Evolutionary conservation across 176 grass and related monocot genomes (phyloP), one percentile per base, ranked within the genome.

Genomic region (Coix lacrymajobi): DNA sequence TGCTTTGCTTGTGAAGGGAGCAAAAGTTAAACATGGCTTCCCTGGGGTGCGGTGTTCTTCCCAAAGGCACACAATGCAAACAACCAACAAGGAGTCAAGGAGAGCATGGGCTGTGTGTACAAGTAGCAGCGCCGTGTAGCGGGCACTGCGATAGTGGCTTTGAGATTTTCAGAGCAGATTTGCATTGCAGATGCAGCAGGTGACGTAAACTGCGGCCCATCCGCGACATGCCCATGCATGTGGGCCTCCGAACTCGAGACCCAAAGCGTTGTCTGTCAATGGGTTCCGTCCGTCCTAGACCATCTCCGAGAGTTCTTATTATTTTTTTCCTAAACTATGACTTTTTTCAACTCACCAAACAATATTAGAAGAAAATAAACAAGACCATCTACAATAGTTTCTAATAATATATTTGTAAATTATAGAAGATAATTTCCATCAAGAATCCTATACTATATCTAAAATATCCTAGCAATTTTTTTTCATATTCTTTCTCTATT

Each of bases 201-300:
- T 82, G 85, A 87, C 79, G 85, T 87, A 60, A 81, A 77, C 62
- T 51, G 7, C 13, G 71, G 61, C 84, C 66, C 54, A 78, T 69
- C 46, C 17, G 72, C 29, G 62, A 20, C 17, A 4, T 58, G 54
- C 22, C 54, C 54, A 26, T 61, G 57, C 37, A 48, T 19, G 36
- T 20, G 32, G 19, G 74, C 64, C 12, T 77, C 12, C 46, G 62
- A 34, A 13, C 25, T n/a, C 9, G 49, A 3, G 73, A 51, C 14
- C 9, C 13, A 3, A 11, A 24, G n/a, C 25, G 46, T 1, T 6
- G 37, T 7, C 41, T 20, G 40, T 11, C 44, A 76, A 16, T 76
- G 58, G 30, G 58, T n/a, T n/a, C n/a, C n/a, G n/a, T n/a, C n/a
- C n/a, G n/a, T n/a, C n/a, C n/a, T n/a, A n/a, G n/a, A n/a, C n/a